Conservation (phyloP, 192 early-diverging fungal genomes). For the Umbelopsis vinacea region DNA sequence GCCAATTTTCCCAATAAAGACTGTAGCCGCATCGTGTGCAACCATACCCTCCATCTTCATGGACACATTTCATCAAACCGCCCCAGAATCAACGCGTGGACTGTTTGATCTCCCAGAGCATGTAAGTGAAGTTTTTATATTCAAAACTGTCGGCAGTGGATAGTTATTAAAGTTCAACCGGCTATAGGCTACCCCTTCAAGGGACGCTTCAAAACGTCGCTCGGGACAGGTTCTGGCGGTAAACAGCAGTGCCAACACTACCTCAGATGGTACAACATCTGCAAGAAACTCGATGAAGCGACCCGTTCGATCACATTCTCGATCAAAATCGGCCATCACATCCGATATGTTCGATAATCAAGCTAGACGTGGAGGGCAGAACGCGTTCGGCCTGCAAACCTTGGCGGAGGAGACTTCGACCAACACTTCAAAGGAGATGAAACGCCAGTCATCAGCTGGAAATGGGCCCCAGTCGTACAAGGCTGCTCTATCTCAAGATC, state of each 20-base stretch:
- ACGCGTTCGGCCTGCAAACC: constrained; percentile 35
- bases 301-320: constrained; percentile 9
- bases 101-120: constrained; percentile 45
- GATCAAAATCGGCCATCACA: constrained; percentile 40
- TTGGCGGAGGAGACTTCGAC: constrained; percentile 31
- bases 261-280: constrained; percentile 16
- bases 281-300: not conserved
- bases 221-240: not conserved
- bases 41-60: constrained; percentile 20
- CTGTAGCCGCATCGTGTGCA: constrained; percentile 12
- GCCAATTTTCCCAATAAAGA: constrained; percentile 21
- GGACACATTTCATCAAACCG: constrained; percentile 42
- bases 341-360: constrained; percentile 33
- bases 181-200: constrained; percentile 1
- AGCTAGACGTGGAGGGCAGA: constrained; percentile 7
- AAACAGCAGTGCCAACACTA: not conserved
- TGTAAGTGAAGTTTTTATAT: not conserved
- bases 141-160: not conserved
- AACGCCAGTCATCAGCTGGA: not conserved
- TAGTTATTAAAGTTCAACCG: too few relatives aligned
- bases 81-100: constrained; percentile 46
- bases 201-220: constrained; percentile 10
- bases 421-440: constrained; percentile 12
- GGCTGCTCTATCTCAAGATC: constrained; percentile 7
- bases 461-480: constrained; percentile 1